Conservation (phyloP, 2,329 filamentous ascomycete genomes). For the Helicocarpus griseus region DNA sequence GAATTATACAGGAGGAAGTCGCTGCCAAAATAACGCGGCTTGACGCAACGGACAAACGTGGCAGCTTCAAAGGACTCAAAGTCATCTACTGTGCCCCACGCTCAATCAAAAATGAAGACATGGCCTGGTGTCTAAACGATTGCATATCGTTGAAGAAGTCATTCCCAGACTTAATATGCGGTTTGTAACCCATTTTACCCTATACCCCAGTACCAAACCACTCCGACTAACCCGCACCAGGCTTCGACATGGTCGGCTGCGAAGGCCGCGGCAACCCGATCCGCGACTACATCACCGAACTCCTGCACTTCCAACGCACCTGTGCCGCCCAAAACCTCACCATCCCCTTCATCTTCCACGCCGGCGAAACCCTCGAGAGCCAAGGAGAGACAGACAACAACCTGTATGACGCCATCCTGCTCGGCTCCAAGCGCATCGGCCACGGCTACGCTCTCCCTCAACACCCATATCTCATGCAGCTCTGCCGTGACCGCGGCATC, state of each 20-base stretch:
- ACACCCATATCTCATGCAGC: constrained; percentile 78
- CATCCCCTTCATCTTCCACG: constrained; percentile 93
- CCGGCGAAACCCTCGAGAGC: constrained; percentile 75
- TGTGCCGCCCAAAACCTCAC: constrained; percentile 68
- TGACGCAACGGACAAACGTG: neutral
- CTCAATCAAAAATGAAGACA: constrained; percentile 2
- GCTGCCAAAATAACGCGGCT: neutral
- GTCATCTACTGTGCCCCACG: constrained; percentile 5
- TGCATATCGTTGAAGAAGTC: constrained; percentile 2
- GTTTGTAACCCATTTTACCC: neutral
- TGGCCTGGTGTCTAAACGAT: constrained; percentile 5
- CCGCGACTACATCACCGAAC: constrained; percentile 65
- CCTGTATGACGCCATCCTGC: constrained; percentile 77
- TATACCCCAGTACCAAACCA: neutral
- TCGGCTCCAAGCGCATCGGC: constrained; percentile 81
- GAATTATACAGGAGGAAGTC: neutral
- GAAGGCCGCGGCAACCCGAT: constrained; percentile 72
- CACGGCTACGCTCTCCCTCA: constrained; percentile 85
- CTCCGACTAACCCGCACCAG: constrained; percentile 24
- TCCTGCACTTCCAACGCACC: constrained; percentile 89
- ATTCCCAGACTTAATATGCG: constrained; percentile 6
- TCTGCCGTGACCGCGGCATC: constrained; percentile 81
- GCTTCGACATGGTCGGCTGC: constrained; percentile 83
- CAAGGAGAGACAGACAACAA: constrained; percentile 71
- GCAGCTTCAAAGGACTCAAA: constrained; percentile 1